These are phyloP conservation scores for Dothistroma pini DNA, from an alignment of 2,329 filamentous ascomycete species.

Conservation along the genomic window DNA sequence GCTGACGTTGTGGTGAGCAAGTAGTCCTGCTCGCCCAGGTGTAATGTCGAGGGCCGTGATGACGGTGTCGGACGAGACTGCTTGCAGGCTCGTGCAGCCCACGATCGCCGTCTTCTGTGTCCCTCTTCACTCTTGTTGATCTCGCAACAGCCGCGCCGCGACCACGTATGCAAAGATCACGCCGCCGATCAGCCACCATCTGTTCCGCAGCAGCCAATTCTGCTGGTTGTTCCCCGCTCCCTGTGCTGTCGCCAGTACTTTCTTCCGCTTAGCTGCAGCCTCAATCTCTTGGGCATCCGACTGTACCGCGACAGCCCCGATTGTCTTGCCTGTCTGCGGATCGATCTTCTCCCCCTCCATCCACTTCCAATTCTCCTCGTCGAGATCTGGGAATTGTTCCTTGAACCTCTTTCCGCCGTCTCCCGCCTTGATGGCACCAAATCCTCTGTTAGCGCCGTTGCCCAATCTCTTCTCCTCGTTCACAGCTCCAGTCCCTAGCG, in stretches of 20 bases:
- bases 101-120: neutral
- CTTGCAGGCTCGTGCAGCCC: neutral
- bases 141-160: slow-evolving; percentile 68
- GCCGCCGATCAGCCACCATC: slow-evolving; percentile 66
- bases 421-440: slow-evolving; percentile 76
- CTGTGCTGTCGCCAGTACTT: slow-evolving; percentile 75
- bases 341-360: slow-evolving; percentile 83
- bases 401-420: slow-evolving; percentile 91
- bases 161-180: slow-evolving; percentile 79
- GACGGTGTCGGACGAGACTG: neutral
- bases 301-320: slow-evolving; percentile 30
- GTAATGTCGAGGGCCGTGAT: neutral
- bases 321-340: slow-evolving; percentile 61
- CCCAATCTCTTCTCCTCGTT: slow-evolving; percentile 4
- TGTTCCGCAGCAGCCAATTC: slow-evolving; percentile 78
- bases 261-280: slow-evolving; percentile 57
- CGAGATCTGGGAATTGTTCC: slow-evolving; percentile 83
- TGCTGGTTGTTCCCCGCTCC: slow-evolving; percentile 72
- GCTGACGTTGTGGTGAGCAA: neutral
- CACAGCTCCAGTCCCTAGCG: slow-evolving; percentile 33
- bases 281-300: slow-evolving; percentile 61
- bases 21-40: neutral
- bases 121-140: slow-evolving; percentile 26
- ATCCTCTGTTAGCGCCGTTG: slow-evolving; percentile 51
- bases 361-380: slow-evolving; percentile 88